Percentiles rank a stretch among this genome's conserved stretches.
Conservation (phyloP, 495 filamentous ascomycete genomes). For the Tuber brumale region DNA sequence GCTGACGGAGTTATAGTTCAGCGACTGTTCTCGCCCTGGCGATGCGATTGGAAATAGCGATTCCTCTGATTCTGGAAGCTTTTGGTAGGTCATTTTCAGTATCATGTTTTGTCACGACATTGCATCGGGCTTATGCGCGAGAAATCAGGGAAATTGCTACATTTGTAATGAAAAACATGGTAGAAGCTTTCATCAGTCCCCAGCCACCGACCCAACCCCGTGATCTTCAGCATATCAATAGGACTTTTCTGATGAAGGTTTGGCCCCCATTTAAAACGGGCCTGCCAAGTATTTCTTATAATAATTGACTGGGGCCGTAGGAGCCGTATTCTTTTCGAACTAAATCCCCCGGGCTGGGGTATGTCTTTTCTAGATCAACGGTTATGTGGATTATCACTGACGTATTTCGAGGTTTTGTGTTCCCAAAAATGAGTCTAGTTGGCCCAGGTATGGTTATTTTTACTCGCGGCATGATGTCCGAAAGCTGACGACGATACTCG, state of each 20-base stretch:
- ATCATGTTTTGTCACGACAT: slow-evolving; percentile 1
- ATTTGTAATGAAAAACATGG: slow-evolving; percentile 31
- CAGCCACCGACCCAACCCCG: slow-evolving; percentile 28
- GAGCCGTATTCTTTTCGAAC: slow-evolving; percentile 37
- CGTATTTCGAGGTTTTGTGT: slow-evolving; percentile 24
- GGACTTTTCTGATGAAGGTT: slow-evolving; percentile 36
- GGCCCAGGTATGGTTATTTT: slow-evolving; percentile 26
- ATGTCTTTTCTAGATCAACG: slow-evolving; percentile 1
- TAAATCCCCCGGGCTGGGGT: slow-evolving; percentile 37
- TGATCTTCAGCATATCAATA: slow-evolving; percentile 29
- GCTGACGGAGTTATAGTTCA: slow-evolving; percentile 17
- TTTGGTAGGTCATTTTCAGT: slow-evolving; percentile 25
- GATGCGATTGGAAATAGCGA: slow-evolving; percentile 5
- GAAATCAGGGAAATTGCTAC: slow-evolving; percentile 35
- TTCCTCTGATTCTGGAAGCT: slow-evolving; percentile 23
- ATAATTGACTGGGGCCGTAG: slow-evolving; percentile 19
- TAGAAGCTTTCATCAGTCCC: slow-evolving; percentile 38
- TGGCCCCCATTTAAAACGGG: background rate
- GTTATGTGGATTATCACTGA: slow-evolving; percentile 13
- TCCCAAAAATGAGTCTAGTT: slow-evolving; percentile 33
- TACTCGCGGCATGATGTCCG: background rate
- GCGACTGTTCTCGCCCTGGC: slow-evolving; percentile 33
- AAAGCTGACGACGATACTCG: slow-evolving; percentile 17
- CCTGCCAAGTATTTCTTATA: slow-evolving; percentile 3
- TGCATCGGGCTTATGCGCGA: slow-evolving; percentile 11